These are phyloP conservation scores for Zasmidium angulare DNA, from an alignment of 2,329 filamentous ascomycete species.

Conservation along the genomic window DNA sequence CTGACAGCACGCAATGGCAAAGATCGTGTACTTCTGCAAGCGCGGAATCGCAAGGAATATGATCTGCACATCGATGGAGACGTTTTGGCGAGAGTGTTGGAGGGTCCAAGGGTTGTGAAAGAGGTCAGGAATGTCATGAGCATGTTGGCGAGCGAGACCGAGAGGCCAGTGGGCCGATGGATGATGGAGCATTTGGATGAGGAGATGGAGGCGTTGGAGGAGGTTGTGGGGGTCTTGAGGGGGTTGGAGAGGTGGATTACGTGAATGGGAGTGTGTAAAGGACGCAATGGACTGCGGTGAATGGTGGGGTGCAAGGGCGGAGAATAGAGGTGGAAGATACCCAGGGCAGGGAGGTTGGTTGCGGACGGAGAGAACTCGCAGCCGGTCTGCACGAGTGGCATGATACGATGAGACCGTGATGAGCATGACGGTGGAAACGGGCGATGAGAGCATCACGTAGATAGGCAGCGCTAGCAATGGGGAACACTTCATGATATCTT, in stretches of 20 bases:
- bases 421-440: background rate
- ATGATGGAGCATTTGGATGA: slow-evolving; percentile 32
- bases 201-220: slow-evolving; percentile 25
- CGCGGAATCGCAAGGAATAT: slow-evolving; percentile 10
- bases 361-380: too few species aligned
- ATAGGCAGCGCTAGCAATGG: background rate
- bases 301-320: background rate
- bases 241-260: slow-evolving; percentile 29
- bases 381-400: too few species aligned
- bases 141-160: slow-evolving; percentile 18
- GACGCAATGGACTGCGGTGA: background rate
- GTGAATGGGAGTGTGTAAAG: background rate
- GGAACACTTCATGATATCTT: too few species aligned
- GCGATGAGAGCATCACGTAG: background rate
- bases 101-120: slow-evolving; percentile 25
- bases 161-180: slow-evolving; percentile 32
- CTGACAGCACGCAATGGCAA: slow-evolving; percentile 27
- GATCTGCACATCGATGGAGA: slow-evolving; percentile 46
- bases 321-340: background rate
- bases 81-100: slow-evolving; percentile 36
- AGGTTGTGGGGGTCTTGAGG: slow-evolving; percentile 21
- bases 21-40: slow-evolving; percentile 25
- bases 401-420: background rate
- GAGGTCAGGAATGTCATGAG: slow-evolving; percentile 23
- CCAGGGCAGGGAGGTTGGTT: background rate